These are phyloP conservation scores for Boletus rufocinnamomeus DNA, from an alignment of 768 basidiomycete species.

Conservation along the genomic window DNA sequence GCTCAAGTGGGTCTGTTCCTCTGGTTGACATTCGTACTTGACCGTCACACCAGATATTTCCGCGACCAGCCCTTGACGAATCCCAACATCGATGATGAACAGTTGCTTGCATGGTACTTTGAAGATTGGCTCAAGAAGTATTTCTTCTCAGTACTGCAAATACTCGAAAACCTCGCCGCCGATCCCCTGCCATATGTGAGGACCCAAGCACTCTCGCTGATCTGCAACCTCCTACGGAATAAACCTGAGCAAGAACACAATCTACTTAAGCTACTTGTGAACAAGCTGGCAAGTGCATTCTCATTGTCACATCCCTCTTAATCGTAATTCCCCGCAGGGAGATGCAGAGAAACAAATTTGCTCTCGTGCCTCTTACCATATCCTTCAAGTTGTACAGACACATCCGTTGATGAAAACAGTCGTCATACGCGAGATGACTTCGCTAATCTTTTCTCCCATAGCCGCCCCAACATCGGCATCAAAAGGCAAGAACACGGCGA, in stretches of 20 bases:
- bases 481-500: constrained; percentile 40
- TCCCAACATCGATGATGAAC: constrained; percentile 63
- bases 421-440: constrained; percentile 82
- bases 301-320: background rate
- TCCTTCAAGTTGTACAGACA: constrained; percentile 84
- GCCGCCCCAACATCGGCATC: constrained; percentile 10
- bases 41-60: constrained; percentile 65
- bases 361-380: constrained; percentile 85
- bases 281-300: constrained; percentile 73
- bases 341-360: constrained; percentile 87
- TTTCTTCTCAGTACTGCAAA: constrained; percentile 89
- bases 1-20: constrained; percentile 59
- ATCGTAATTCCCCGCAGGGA: constrained; percentile 50
- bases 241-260: constrained; percentile 99
- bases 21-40: background rate
- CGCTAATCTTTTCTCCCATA: constrained; percentile 56
- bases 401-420: constrained; percentile 94
- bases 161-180: constrained; percentile 81
- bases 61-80: constrained; percentile 81
- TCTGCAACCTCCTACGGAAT: constrained; percentile 77
- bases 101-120: constrained; percentile 84
- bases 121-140: constrained; percentile 99
- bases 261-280: constrained; percentile 85
- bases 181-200: constrained; percentile 89
- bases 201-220: constrained; percentile 76